Evolutionary conservation across 2,329 filamentous ascomycete species (phyloP).

Genomic region (Alternaria tenuissima): DNA sequence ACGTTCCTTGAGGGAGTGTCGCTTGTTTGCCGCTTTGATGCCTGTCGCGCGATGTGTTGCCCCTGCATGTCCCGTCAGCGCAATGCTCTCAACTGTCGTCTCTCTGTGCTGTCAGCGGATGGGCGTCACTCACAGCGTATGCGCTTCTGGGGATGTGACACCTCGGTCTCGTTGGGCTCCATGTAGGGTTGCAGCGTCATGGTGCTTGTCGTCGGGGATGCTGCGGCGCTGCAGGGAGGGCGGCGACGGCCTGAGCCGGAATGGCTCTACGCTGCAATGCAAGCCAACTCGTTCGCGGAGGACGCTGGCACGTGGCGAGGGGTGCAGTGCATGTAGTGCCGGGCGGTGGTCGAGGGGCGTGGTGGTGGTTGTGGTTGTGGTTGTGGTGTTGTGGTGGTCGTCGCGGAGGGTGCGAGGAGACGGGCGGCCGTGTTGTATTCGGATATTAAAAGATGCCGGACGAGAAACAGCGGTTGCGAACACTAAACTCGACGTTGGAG

Average conservation of each 20-base stretch:
- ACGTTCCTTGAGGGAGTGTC: constrained; percentile 81
- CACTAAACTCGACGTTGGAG: constrained; percentile 18
- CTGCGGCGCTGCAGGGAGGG: constrained; percentile 32
- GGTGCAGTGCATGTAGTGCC: constrained; percentile 14
- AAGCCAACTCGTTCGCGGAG: constrained; percentile 41
- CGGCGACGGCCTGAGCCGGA: constrained; percentile 50
- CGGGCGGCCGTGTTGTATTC: constrained; percentile 12
- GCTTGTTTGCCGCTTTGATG: constrained; percentile 78
- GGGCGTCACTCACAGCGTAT: constrained; percentile 68
- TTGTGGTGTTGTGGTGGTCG: constrained; percentile 9
- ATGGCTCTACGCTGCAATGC: constrained; percentile 42
- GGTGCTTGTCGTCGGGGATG: constrained; percentile 31
- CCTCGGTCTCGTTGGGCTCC: constrained; percentile 56
- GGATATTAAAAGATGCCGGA: constrained; percentile 21
- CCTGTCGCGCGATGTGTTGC: constrained; percentile 88
- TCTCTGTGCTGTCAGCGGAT: constrained; percentile 1
- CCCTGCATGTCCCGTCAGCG: constrained; percentile 56
- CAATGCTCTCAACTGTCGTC: background rate
- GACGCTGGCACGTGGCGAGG: constrained; percentile 8
- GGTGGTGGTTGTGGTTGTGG: constrained; percentile 28
- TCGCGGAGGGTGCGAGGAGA: constrained; percentile 26
- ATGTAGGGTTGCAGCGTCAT: constrained; percentile 26
- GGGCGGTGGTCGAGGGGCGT: constrained; percentile 13
- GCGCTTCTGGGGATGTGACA: constrained; percentile 73
- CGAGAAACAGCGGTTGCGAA: constrained; percentile 17